Base-by-base conservation (phyloP, 139 green algal species). In the Chlorella ohadii region DNA sequence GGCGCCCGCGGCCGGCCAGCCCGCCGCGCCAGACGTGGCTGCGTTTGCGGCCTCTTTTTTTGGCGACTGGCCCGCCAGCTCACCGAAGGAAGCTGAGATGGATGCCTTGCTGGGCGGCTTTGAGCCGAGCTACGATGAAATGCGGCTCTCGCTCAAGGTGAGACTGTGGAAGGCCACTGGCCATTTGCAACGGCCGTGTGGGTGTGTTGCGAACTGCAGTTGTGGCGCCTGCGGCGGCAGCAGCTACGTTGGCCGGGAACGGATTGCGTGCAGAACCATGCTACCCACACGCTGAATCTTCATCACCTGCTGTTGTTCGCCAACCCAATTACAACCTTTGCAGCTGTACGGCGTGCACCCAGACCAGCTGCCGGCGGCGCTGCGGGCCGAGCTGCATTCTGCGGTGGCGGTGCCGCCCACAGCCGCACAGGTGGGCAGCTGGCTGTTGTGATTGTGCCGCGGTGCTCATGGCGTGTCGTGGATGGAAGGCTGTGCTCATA, bases 301-400 rank as follows among this genome's bases (percentile, higher is more conserved):
- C n/a, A n/a, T n/a, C n/a, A n/a, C n/a, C n/a, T n/a, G n/a, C n/a
- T n/a, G n/a, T n/a, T n/a, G n/a, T n/a, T n/a, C n/a, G n/a, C n/a
- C n/a, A n/a, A n/a, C n/a, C n/a, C n/a, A n/a, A n/a, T n/a, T n/a
- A n/a, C n/a, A n/a, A 6, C 31, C 71, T 22, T 0, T 22, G 23
- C 75, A 81, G 75, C 23, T 81, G 9, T 81, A 81, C 36, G 75
- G 75, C 56, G 75, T 71, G 56, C 75, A 38, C 7, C 74, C 75
- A 7, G 75, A 81, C 56, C 75, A 81, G 34, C 75, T 81, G 34
- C 75, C 75, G 5, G 2, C 75, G 9, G 31, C 56, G 23, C 57
- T 81, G 57, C 55, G 75, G 31, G 25, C 20, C 33, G 75, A 81
- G 23, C 55, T 81, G 34, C 55, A 72, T 34, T n/a, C 3, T 16